Conservation (phyloP, 2,329 filamentous ascomycete species). For the Microcera coccophila region DNA sequence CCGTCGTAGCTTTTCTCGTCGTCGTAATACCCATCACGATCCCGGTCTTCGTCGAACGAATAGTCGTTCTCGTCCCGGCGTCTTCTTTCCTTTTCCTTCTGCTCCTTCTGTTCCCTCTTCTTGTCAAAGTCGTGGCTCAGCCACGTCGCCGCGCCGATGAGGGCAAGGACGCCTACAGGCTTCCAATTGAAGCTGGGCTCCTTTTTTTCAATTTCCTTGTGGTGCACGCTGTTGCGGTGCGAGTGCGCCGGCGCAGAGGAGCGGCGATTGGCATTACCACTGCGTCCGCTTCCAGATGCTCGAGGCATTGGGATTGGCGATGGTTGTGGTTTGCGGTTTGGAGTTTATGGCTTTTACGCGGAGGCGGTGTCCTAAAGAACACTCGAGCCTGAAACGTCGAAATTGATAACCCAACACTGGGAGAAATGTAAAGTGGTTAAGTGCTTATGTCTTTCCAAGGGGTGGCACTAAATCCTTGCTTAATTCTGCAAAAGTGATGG, state of each 20-base stretch:
- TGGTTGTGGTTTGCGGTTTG: too few species aligned
- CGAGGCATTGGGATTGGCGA: background rate
- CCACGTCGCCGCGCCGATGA: constrained; percentile 33
- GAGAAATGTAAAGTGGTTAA: too few species aligned
- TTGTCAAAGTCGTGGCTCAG: constrained; percentile 38
- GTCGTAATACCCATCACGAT: constrained; percentile 9
- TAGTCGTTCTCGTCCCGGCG: background rate
- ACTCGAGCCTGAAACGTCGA: too few species aligned
- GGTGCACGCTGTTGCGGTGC: too few species aligned
- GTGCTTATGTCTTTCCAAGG: too few species aligned
- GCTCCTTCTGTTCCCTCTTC: constrained; percentile 2
- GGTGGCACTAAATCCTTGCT: too few species aligned
- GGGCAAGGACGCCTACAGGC: constrained; percentile 36
- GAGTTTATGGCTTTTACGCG: too few species aligned
- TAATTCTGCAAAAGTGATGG: too few species aligned
- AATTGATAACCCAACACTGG: too few species aligned
- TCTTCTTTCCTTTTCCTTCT: background rate
- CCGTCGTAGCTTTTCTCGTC: constrained; percentile 6
- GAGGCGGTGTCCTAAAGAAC: too few species aligned
- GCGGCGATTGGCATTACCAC: background rate
- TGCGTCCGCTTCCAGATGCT: background rate
- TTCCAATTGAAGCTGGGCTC: constrained; percentile 39
- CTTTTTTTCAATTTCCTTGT: constrained; percentile 29
- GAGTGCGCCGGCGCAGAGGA: constrained; percentile 4
- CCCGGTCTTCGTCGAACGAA: constrained; percentile 1